phyloP scores from a whole-genome alignment of 2,329 filamentous ascomycete species.

The Pyrenochaeta sp. region DNA sequence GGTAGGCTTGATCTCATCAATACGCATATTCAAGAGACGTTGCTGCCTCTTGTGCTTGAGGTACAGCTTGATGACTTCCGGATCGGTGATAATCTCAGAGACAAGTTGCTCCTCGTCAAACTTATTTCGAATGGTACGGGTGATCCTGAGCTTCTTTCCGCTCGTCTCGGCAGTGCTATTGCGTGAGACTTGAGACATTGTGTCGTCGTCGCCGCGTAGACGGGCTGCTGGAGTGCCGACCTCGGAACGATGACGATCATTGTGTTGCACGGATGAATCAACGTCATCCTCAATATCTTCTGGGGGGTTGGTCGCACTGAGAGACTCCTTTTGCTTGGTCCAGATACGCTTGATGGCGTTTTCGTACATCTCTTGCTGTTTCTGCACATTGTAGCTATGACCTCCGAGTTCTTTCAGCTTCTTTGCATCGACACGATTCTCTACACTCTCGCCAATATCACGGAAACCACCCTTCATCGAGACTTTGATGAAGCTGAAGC shows the following conservation, averaged over 20 bases:
- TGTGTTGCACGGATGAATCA: conserved; percentile 57
- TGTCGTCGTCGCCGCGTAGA: conserved; percentile 72
- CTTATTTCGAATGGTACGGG: conserved; percentile 69
- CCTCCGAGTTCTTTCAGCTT: conserved; percentile 73
- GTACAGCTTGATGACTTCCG: conserved; percentile 88
- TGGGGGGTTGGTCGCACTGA: conserved; percentile 76
- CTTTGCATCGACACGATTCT: conserved; percentile 85
- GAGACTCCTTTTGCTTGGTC: conserved; percentile 82
- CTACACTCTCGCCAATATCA: conserved; percentile 85
- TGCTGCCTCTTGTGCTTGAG: conserved; percentile 76
- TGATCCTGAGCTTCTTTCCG: conserved; percentile 76
- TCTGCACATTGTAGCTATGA: conserved; percentile 96
- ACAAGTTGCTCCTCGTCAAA: conserved; percentile 67
- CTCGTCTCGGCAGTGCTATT: conserved; percentile 64
- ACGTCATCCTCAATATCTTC: conserved; percentile 76
- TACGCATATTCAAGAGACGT: conserved; percentile 76
- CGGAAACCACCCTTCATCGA: conserved; percentile 99
- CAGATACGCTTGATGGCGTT: conserved; percentile 91
- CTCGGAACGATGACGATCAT: conserved; percentile 63
- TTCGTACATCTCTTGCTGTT: conserved; percentile 91
- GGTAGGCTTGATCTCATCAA: conserved; percentile 68
- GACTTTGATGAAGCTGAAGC: conserved; percentile 96
- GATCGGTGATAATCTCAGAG: conserved; percentile 63
- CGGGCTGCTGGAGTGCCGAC: conserved; percentile 64
- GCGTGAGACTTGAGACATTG: conserved; percentile 60